Conservation (phyloP, 176 grass and related monocot species). For the Oryza coarctata region DNA sequence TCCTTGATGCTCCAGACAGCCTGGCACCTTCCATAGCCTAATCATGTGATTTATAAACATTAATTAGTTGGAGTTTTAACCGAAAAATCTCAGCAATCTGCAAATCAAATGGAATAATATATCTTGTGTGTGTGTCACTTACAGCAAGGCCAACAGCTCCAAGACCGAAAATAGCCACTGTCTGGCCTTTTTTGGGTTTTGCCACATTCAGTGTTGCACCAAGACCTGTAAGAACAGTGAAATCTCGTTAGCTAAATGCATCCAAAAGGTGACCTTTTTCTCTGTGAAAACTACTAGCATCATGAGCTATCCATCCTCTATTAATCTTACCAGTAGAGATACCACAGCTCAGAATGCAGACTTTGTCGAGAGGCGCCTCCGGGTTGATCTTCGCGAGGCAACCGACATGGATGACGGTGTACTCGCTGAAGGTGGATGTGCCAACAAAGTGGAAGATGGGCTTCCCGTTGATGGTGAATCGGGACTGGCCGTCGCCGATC, state of each 20-base stretch:
- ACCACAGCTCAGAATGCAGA: constrained; percentile 78
- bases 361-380: constrained; percentile 67
- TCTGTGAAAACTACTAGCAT: not conserved
- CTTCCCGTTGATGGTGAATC: constrained; percentile 64
- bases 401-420: constrained; percentile 77
- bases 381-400: constrained; percentile 82
- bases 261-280: not conserved
- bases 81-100: not conserved
- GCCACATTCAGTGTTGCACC: constrained; percentile 84
- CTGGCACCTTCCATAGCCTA: constrained; percentile 89
- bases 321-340: constrained; percentile 73
- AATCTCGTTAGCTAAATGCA: not conserved
- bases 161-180: constrained; percentile 74
- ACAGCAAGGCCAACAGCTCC: constrained; percentile 88
- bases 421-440: constrained; percentile 88
- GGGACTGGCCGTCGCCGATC: constrained; percentile 55
- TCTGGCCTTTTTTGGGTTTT: constrained; percentile 65
- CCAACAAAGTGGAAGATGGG: constrained; percentile 83
- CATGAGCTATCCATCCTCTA: not conserved
- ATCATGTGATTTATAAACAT: not conserved
- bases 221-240: constrained; percentile 39
- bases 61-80: not conserved
- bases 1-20: constrained; percentile 71
- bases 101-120: not conserved
- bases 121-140: constrained; percentile 20